phyloP scores from a whole-genome alignment of 2,329 filamentous ascomycete genomes.

The Davidsoniella eucalypti region DNA sequence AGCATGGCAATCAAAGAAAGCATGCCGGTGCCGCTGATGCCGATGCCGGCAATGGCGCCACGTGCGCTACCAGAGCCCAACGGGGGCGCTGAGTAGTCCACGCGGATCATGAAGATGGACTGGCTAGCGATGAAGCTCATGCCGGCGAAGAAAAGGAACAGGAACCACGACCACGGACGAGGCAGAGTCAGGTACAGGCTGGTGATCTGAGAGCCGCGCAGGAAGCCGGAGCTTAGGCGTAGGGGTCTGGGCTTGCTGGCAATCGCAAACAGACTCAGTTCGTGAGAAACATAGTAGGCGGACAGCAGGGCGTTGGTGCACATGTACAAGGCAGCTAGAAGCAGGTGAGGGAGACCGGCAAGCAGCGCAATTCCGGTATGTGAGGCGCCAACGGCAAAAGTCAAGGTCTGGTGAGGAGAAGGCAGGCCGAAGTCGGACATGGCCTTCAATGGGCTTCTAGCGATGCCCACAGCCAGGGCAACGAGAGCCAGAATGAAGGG shows the following conservation, averaged over 20 bases:
- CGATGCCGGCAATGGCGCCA: constrained; percentile 20
- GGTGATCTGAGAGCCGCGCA: constrained; percentile 28
- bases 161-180: constrained; percentile 26
- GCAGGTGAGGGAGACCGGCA: constrained; percentile 31
- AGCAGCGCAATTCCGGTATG: constrained; percentile 22
- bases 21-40: constrained; percentile 28
- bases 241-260: constrained; percentile 19
- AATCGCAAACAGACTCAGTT: constrained; percentile 29
- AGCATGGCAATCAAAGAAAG: constrained; percentile 27
- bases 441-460: constrained; percentile 16
- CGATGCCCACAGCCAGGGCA: constrained; percentile 24
- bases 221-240: constrained; percentile 29
- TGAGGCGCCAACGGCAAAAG: constrained; percentile 16
- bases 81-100: constrained; percentile 16
- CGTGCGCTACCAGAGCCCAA: constrained; percentile 8
- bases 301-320: constrained; percentile 30
- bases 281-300: constrained; percentile 32
- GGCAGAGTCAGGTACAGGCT: constrained; percentile 35
- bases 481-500: constrained; percentile 23
- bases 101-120: constrained; percentile 23
- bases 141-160: constrained; percentile 27
- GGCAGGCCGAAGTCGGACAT: constrained; percentile 25
- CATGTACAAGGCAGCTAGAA: constrained; percentile 32
- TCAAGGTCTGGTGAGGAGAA: constrained; percentile 21
- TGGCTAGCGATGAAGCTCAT: constrained; percentile 31